Evolutionary conservation across 345 rosid species (phyloP).

Genomic region (Alliaria petiolata): DNA sequence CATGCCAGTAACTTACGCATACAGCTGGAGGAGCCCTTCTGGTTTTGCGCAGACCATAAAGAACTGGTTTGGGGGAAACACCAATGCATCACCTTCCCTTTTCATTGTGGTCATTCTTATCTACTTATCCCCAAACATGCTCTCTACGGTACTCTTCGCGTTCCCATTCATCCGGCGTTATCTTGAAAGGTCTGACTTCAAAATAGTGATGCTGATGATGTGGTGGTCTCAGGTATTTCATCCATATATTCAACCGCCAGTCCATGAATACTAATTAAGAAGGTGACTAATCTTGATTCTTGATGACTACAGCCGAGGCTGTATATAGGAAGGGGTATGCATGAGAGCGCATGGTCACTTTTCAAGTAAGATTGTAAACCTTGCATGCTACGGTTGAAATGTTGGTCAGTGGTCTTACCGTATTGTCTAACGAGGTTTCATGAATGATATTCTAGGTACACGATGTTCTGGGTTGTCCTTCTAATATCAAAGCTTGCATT

Average conservation of each 20-base stretch:
- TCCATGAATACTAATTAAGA: neutral
- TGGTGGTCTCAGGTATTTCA: constrained; percentile 68
- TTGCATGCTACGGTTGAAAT: constrained; percentile 5
- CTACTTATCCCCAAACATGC: constrained; percentile 53
- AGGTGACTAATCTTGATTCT: constrained; percentile 9
- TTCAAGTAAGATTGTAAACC: constrained; percentile 42
- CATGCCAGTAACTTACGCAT: constrained; percentile 48
- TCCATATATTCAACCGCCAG: neutral
- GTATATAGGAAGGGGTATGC: constrained; percentile 63
- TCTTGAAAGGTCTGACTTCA: constrained; percentile 50
- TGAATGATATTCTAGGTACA: constrained; percentile 43
- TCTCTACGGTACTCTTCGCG: constrained; percentile 40
- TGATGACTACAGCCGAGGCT: constrained; percentile 47
- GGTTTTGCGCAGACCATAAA: constrained; percentile 45
- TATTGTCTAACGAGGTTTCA: neutral
- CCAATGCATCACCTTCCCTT: constrained; percentile 40
- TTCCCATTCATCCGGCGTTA: constrained; percentile 49
- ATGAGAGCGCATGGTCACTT: constrained; percentile 52
- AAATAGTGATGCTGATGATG: constrained; percentile 49
- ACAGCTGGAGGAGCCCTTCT: constrained; percentile 47
- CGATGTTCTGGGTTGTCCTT: constrained; percentile 56
- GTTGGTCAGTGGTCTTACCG: neutral
- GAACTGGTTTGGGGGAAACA: constrained; percentile 51
- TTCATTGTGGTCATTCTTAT: constrained; percentile 43
- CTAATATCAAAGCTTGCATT: constrained; percentile 48